A percentile compares a stretch with the other conserved stretches of the same genome.
These are phyloP conservation scores for Phytophthora brassicae DNA, from an alignment of 352 stramenopile genomes.

Conservation along the genomic window DNA sequence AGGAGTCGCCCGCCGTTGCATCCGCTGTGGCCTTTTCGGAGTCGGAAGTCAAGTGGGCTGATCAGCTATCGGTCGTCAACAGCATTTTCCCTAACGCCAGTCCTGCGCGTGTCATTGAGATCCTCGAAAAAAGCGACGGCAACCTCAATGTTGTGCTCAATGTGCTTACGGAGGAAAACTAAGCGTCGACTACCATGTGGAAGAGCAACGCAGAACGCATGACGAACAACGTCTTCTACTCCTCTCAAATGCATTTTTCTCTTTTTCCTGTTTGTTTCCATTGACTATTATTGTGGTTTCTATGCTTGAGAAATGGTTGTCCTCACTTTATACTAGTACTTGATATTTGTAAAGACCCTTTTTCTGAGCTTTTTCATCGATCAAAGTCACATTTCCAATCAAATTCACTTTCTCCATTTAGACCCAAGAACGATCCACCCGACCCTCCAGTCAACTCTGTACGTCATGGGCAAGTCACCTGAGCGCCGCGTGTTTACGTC, in stretches of 20 bases:
- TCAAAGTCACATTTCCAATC: background rate
- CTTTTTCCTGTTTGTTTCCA: no score
- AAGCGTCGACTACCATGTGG: slow-evolving; percentile 3
- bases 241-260: no score
- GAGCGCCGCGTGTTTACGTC: slow-evolving; percentile 37
- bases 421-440: slow-evolving; percentile 15
- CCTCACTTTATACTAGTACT: slow-evolving; percentile 18
- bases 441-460: slow-evolving; percentile 10
- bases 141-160: slow-evolving; percentile 79
- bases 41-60: slow-evolving; percentile 69
- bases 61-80: slow-evolving; percentile 63
- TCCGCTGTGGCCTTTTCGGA: slow-evolving; percentile 53
- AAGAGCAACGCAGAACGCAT: no score
- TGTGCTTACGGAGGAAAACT: slow-evolving; percentile 66
- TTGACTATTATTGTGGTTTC: no score
- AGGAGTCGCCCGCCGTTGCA: slow-evolving; percentile 25
- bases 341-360: slow-evolving; percentile 11
- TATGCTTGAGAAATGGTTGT: no score
- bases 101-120: slow-evolving; percentile 45
- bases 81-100: slow-evolving; percentile 67
- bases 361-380: slow-evolving; percentile 9
- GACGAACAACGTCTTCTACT: slow-evolving; percentile 22
- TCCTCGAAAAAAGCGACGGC: slow-evolving; percentile 63
- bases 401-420: no score
- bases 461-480: slow-evolving; percentile 52